Conservation (phyloP, 2,329 filamentous ascomycete genomes). For the Talaromyces sp. region DNA sequence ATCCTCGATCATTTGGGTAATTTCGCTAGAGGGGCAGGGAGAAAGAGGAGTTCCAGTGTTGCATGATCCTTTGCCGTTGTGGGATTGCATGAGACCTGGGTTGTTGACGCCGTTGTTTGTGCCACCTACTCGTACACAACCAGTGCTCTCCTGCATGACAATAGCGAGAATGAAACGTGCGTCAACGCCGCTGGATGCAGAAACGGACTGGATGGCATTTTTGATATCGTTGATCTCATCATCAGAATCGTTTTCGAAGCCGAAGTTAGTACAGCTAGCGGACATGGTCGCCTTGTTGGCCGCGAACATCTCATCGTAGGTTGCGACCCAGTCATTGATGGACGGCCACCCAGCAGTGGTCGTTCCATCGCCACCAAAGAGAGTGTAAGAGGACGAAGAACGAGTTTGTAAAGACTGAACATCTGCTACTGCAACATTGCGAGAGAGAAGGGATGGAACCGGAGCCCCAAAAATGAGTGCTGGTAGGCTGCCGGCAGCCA, state of each 20-base stretch:
- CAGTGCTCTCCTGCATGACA: constrained; percentile 40
- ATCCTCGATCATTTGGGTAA: constrained; percentile 31
- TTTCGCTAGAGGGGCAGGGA: constrained; percentile 17
- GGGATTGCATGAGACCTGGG: constrained; percentile 39
- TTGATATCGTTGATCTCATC: constrained; percentile 25
- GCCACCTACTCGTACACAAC: constrained; percentile 38
- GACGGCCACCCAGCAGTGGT: constrained; percentile 30
- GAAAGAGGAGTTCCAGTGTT: constrained; percentile 21
- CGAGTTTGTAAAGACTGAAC: constrained; percentile 12
- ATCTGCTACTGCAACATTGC: constrained; percentile 10
- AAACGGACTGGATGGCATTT: constrained; percentile 30
- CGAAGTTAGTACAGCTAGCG: constrained; percentile 8
- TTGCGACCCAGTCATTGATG: constrained; percentile 25
- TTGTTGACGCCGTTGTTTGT: constrained; percentile 39
- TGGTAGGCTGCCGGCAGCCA: constrained; percentile 19
- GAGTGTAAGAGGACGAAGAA: constrained; percentile 8
- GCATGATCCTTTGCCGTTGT: constrained; percentile 32
- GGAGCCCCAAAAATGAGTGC: constrained; percentile 18
- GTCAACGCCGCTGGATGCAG: constrained; percentile 29
- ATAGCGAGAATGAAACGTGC: constrained; percentile 40
- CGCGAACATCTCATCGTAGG: constrained; percentile 15
- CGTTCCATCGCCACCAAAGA: constrained; percentile 15
- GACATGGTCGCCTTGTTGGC: constrained; percentile 12
- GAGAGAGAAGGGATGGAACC: constrained; percentile 16
- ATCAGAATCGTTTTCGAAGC: constrained; percentile 19